These are phyloP conservation scores for Dendrobium chrysotoxum DNA, from an alignment of 106 monocot species.

Conservation along the genomic window DNA sequence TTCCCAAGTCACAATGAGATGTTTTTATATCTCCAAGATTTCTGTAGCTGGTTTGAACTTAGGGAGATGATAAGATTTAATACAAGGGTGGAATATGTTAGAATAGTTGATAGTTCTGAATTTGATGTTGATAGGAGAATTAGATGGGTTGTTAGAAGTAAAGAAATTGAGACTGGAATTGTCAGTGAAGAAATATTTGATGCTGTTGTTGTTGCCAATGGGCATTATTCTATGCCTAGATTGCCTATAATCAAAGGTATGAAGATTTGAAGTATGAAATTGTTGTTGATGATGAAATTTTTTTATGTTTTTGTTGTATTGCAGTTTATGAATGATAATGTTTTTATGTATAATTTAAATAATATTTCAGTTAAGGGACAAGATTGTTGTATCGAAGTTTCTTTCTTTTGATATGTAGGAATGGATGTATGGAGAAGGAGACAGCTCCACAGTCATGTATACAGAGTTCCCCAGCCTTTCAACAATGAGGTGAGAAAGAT, in stretches of 20 bases:
- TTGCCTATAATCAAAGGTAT: constrained; percentile 48
- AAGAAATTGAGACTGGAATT: neutral
- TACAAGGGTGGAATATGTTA: constrained; percentile 49
- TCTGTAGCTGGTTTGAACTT: constrained; percentile 37
- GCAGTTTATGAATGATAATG: neutral
- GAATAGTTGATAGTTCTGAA: constrained; percentile 10
- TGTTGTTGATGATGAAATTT: neutral
- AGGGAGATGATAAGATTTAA: constrained; percentile 50
- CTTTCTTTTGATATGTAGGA: constrained; percentile 18
- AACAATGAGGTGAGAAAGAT: constrained; percentile 35
- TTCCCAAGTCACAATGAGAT: constrained; percentile 61
- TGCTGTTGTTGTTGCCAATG: constrained; percentile 61
- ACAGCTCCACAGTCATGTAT: constrained; percentile 13
- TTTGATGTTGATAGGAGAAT: neutral
- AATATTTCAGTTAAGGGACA: neutral
- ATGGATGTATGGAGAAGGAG: constrained; percentile 57
- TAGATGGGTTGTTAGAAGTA: constrained; percentile 52
- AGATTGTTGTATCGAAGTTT: neutral
- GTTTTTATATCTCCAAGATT: constrained; percentile 42
- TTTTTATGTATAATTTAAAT: neutral
- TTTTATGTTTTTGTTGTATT: neutral
- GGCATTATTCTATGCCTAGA: constrained; percentile 58
- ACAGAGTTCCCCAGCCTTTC: constrained; percentile 51
- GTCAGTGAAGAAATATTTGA: constrained; percentile 49
- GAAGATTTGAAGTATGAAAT: neutral